phyloP scores from a whole-genome alignment of 192 early-diverging fungal genomes.

The Gigaspora rosea region DNA sequence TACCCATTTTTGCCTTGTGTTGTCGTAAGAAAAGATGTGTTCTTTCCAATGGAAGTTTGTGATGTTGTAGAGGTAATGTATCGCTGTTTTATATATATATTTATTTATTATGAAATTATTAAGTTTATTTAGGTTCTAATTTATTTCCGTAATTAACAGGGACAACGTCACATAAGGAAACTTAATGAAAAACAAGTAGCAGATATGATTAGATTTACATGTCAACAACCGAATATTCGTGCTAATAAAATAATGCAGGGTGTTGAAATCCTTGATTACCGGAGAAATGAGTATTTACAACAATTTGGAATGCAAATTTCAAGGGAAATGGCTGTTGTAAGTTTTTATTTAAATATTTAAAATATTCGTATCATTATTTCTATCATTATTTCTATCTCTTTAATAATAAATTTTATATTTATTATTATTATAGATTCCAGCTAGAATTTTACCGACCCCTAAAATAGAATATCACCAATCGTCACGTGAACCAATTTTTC shows the following conservation, averaged over 20 bases:
- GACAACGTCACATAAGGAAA: conserved; percentile 82
- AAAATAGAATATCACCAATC: conserved; percentile 62
- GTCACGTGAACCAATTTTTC: conserved; percentile 50
- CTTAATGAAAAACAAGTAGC: conserved; percentile 85
- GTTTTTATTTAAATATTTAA: no score
- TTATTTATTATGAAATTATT: not conserved
- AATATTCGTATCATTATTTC: no score
- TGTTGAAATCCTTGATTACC: conserved; percentile 64
- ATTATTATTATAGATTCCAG: conserved; percentile 36
- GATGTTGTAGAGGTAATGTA: conserved; percentile 54
- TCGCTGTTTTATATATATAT: not conserved
- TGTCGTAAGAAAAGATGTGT: conserved; percentile 66
- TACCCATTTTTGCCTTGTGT: conserved; percentile 85
- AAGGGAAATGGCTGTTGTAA: conserved; percentile 63
- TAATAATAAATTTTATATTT: conserved; percentile 37
- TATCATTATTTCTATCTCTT: no score
- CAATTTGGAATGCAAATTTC: conserved; percentile 75
- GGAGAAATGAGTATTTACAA: conserved; percentile 69
- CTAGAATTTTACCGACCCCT: conserved; percentile 80
- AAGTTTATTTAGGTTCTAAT: no score
- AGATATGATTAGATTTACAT: conserved; percentile 95
- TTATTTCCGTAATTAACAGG: conserved; percentile 37
- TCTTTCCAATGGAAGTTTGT: conserved; percentile 93
- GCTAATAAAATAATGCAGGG: conserved; percentile 81
- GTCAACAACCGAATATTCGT: conserved; percentile 81